Evolutionary conservation across 1,284 basidiomycete species (phyloP).

Genomic region (Melampsora larici-populina): DNA sequence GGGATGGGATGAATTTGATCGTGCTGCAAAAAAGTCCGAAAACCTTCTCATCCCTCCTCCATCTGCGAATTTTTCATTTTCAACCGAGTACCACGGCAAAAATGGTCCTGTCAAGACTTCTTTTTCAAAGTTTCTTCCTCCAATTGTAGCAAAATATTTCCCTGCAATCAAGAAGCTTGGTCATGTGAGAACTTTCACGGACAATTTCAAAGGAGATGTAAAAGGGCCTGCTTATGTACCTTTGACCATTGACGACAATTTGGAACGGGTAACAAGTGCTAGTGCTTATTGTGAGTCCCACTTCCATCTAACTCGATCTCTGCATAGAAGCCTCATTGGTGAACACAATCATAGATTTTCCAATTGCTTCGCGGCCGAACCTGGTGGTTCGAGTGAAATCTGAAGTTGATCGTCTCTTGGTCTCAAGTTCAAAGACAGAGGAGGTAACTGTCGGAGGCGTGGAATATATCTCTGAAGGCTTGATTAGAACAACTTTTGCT

Average conservation of each 20-base stretch:
- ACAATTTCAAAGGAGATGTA: slow-evolving; percentile 15
- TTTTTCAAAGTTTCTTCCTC: slow-evolving; percentile 37
- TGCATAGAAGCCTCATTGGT: too few species aligned
- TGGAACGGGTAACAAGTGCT: slow-evolving; percentile 34
- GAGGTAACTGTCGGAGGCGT: slow-evolving; percentile 10
- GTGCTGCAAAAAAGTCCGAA: slow-evolving; percentile 39
- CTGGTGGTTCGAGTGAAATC: slow-evolving; percentile 13
- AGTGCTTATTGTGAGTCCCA: slow-evolving; percentile 37
- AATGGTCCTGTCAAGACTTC: slow-evolving; percentile 16
- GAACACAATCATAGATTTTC: slow-evolving; percentile 1
- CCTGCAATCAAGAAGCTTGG: not conserved
- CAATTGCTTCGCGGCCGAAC: slow-evolving; percentile 22
- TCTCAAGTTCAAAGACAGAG: not conserved
- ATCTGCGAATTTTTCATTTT: not conserved
- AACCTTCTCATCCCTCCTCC: slow-evolving; percentile 14
- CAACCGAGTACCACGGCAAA: slow-evolving; percentile 1
- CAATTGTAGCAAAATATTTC: slow-evolving; percentile 29
- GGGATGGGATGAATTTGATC: slow-evolving; percentile 34
- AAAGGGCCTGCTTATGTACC: slow-evolving; percentile 24
- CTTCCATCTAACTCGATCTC: not conserved
- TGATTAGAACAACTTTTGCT: slow-evolving; percentile 40
- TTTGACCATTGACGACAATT: slow-evolving; percentile 29
- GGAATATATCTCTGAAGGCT: slow-evolving; percentile 9
- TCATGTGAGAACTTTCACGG: not conserved
- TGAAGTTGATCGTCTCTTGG: slow-evolving; percentile 25